These are phyloP conservation scores for Pterocarpus macrocarpus DNA, from an alignment of 306 rosid genomes.

Conservation along the genomic window DNA sequence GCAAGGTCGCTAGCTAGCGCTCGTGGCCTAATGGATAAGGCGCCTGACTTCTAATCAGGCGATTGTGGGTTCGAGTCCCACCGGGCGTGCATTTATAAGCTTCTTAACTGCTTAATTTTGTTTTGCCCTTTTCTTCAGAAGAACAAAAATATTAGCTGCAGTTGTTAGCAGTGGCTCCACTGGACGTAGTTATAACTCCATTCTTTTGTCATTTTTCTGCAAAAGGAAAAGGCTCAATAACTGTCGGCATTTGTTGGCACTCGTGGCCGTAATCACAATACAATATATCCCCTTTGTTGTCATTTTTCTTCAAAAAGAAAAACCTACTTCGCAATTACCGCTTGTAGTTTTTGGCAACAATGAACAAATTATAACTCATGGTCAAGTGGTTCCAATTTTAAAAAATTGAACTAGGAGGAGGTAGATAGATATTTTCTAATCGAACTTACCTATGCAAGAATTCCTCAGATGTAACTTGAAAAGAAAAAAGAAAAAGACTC, in stretches of 20 bases:
- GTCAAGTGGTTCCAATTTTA: background rate
- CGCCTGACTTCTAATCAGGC: constrained; percentile 60
- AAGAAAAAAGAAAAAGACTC: background rate
- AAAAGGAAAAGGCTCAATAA: background rate
- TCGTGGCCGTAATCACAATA: background rate
- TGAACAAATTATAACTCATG: background rate
- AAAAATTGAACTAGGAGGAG: background rate
- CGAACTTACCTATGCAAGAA: background rate
- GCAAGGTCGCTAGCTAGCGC: background rate
- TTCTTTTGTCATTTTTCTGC: background rate
- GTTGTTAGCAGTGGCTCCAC: too few species aligned
- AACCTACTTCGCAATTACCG: background rate
- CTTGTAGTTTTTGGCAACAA: background rate
- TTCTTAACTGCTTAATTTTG: background rate
- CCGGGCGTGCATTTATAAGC: constrained; percentile 36
- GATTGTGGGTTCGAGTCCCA: constrained; percentile 63
- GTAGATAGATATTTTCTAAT: background rate
- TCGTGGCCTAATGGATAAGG: constrained; percentile 68
- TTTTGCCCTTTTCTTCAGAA: background rate
- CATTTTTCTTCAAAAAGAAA: background rate
- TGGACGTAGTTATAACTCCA: background rate
- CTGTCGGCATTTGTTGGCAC: background rate
- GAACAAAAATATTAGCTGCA: too few species aligned
- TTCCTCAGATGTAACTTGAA: background rate
- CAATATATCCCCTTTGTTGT: background rate